These are phyloP conservation scores for Candida khao-thaluensis DNA, from an alignment of 805 yeast species.

Conservation along the genomic window DNA sequence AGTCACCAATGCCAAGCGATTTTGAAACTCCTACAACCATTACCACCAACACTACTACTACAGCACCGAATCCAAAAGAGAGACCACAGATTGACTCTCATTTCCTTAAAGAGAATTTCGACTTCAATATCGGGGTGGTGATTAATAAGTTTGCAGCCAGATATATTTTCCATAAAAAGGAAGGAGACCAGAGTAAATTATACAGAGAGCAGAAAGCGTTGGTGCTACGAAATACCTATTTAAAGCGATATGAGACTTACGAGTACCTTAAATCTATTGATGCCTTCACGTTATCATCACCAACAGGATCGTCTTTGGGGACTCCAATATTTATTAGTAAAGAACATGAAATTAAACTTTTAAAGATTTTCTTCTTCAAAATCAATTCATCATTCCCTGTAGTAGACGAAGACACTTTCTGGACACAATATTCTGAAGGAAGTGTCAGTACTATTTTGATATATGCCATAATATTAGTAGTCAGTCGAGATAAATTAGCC, in stretches of 20 bases:
- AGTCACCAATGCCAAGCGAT: no score
- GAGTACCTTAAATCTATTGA: constrained; percentile 21
- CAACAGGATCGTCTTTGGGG: background rate
- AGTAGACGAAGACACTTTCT: constrained; percentile 26
- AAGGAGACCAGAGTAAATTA: no score
- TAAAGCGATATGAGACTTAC: constrained; percentile 1
- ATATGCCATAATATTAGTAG: constrained; percentile 28
- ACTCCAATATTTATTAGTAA: constrained; percentile 9
- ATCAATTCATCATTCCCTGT: constrained; percentile 35
- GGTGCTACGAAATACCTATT: no score
- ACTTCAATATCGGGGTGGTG: constrained; percentile 21
- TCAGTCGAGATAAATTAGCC: constrained; percentile 27
- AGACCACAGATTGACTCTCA: constrained; percentile 7
- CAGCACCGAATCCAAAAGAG: no score
- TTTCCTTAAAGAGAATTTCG: constrained; percentile 21
- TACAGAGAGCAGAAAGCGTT: no score
- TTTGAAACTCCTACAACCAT: no score
- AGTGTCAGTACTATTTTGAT: constrained; percentile 21
- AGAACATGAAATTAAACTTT: constrained; percentile 17
- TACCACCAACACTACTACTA: no score
- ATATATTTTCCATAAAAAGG: no score
- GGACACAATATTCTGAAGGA: constrained; percentile 25
- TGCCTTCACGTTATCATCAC: constrained; percentile 29
- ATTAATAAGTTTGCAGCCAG: background rate
- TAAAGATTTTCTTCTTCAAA: constrained; percentile 30